Conservation (phyloP, 148 eudicot species). For the Fagopyrum esculentum region DNA sequence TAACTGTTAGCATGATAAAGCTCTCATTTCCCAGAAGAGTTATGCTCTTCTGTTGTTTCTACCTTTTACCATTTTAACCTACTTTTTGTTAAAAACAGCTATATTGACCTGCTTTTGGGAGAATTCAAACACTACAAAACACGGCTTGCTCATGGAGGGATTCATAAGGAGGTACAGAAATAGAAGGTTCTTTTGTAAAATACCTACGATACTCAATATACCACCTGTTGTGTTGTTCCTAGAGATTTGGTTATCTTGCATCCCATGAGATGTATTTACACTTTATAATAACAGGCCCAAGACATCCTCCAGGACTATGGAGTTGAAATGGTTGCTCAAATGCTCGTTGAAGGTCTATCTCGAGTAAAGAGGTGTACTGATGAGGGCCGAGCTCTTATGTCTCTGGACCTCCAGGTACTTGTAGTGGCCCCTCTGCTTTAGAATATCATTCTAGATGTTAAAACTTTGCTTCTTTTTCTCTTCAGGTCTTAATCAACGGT, state of each 20-base stretch:
- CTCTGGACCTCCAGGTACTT: slow-evolving; percentile 86
- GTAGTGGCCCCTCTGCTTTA: too few species aligned
- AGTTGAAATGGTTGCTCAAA: slow-evolving; percentile 78
- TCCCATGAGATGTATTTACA: neutral
- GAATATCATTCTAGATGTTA: too few species aligned
- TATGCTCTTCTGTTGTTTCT: too few species aligned
- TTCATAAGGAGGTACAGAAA: slow-evolving; percentile 63
- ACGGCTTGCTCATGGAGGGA: slow-evolving; percentile 87
- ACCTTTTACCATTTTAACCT: slow-evolving; percentile 7
- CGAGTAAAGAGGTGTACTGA: slow-evolving; percentile 89
- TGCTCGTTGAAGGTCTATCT: slow-evolving; percentile 84
- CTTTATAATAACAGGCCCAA: slow-evolving; percentile 51
- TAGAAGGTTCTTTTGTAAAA: neutral
- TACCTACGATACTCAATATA: too few species aligned
- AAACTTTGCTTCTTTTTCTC: neutral
- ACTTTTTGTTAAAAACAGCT: slow-evolving; percentile 32
- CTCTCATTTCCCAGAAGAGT: neutral
- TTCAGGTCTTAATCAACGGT: slow-evolving; percentile 91
- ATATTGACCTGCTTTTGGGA: slow-evolving; percentile 90
- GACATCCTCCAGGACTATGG: slow-evolving; percentile 76
- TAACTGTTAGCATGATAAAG: neutral
- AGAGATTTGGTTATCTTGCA: neutral
- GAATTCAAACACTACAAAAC: slow-evolving; percentile 89
- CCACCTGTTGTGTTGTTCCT: neutral
- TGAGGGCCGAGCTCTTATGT: slow-evolving; percentile 98